Percentiles rank a stretch among this genome's conserved stretches.
phyloP scores from a whole-genome alignment of 2,329 filamentous ascomycete genomes.

The Fusarium succisae region DNA sequence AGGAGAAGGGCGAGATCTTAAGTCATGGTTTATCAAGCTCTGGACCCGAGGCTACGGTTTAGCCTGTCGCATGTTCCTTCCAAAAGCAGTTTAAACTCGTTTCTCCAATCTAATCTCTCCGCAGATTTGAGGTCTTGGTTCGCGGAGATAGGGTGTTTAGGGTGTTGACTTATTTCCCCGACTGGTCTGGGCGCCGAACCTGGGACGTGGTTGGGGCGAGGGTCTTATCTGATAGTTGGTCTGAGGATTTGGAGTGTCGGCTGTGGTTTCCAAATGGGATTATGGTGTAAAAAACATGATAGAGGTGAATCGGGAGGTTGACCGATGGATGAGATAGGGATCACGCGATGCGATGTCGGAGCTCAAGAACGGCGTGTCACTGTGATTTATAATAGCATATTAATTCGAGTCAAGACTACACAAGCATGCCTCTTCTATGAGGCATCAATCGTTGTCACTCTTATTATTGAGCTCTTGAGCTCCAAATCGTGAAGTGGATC shows the following conservation, averaged over 20 bases:
- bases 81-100: slow-evolving; percentile 15
- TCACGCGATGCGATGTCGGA: not conserved
- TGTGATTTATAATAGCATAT: not conserved
- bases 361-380: not conserved
- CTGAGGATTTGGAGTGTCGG: not conserved
- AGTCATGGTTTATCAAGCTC: not conserved
- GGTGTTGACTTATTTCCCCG: slow-evolving; percentile 11
- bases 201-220: not conserved
- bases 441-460: not conserved
- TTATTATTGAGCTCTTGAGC: not conserved
- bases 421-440: fast-evolving
- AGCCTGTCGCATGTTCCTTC: slow-evolving; percentile 33
- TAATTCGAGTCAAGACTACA: fast-evolving
- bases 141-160: slow-evolving; percentile 14
- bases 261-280: slow-evolving; percentile 4
- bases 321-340: not conserved
- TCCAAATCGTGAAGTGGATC: slow-evolving; percentile 6
- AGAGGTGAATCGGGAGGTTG: not conserved
- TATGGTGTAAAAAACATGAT: not conserved
- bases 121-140: slow-evolving; percentile 5
- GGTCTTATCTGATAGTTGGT: slow-evolving; percentile 6
- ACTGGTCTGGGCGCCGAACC: not conserved
- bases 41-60: not conserved
- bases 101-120: slow-evolving; percentile 14
- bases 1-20: not conserved